Conservation (phyloP, 768 basidiomycete genomes). For the Termitomyces sp. region DNA sequence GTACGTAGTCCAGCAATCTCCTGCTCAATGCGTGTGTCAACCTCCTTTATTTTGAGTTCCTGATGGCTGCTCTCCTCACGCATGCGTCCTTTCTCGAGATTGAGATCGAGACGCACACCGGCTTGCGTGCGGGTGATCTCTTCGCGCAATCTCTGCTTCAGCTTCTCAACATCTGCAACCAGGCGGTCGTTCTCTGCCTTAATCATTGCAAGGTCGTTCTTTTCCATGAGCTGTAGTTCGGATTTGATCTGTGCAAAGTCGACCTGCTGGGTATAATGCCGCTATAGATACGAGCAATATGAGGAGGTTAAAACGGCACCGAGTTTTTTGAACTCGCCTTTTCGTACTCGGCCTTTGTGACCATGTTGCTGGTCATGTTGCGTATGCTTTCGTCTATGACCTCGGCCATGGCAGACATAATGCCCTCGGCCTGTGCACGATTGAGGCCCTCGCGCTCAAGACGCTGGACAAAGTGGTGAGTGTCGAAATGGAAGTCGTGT, state of each 20-base stretch:
- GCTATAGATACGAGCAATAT: constrained; percentile 34
- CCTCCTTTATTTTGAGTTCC: constrained; percentile 95
- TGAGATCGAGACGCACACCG: constrained; percentile 90
- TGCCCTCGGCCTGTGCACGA: constrained; percentile 89
- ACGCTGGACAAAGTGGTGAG: constrained; percentile 90
- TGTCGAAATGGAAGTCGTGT: constrained; percentile 84
- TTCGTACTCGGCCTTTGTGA: constrained; percentile 93
- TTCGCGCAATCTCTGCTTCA: constrained; percentile 89
- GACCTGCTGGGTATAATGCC: constrained; percentile 92
- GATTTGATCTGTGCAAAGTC: constrained; percentile 97
- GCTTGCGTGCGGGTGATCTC: constrained; percentile 91
- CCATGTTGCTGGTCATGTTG: constrained; percentile 95
- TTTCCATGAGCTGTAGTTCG: constrained; percentile 93
- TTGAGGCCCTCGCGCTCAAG: constrained; percentile 87
- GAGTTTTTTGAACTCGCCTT: constrained; percentile 51
- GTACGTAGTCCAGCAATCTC: constrained; percentile 88
- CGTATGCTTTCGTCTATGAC: constrained; percentile 96
- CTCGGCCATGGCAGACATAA: constrained; percentile 95
- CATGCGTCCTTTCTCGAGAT: constrained; percentile 94
- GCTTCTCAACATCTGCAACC: constrained; percentile 84
- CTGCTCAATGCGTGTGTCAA: constrained; percentile 94
- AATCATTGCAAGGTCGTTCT: constrained; percentile 93
- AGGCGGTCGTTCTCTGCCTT: constrained; percentile 97
- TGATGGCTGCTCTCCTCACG: constrained; percentile 89
- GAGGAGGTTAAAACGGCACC: background rate